Base-by-base conservation (phyloP, 306 rosid genomes). In the Comarum palustre region DNA sequence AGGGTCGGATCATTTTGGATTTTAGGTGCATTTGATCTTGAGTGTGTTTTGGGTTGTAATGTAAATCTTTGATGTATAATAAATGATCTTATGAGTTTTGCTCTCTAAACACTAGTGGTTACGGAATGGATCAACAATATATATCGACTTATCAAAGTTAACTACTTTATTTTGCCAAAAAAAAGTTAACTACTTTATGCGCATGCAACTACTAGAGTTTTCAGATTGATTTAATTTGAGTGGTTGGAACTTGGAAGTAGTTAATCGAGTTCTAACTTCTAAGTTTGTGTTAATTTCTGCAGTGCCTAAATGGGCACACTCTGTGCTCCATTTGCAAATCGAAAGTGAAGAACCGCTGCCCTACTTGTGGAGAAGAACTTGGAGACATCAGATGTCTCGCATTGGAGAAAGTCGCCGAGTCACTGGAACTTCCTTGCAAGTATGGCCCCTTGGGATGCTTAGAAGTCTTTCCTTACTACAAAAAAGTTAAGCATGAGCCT, bases 301-400 rank as follows among this genome's bases (percentile, higher is more conserved):
- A 62, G 83, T 79, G 83, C 76, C 73, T 60, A 24, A 79, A 79
- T 55, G 79, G 72, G n/a, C 79, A 68, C 61, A 62, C 73, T 12
- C 43, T 79, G 9, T 79, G 79, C 73, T 69, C 76, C 2, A 42
- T 63, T 48, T 74, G 83, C 47, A 79, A 79, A 63, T 22, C 20
- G 10, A 74, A 66, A 34, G 76, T 75, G 63, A 70, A 74, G 20
- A 67, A 66, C 47, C 47, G 22, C 51, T 79, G 83, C 73, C 83
- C 83, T 1, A 69, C 73, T 20, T 79, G 76, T 75, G 34, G 55
- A 69, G 73, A 74, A 60, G 75, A 68, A 27, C 83, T 69, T 9
- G 79, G 79, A 52, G 76, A 79, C 69, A 79, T 79, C 42, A 54
- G 79, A 60, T 74, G 79, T 63, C 63, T 79, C 25, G 76, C 79